Percentiles rank a stretch among this genome's conserved stretches.
These are phyloP conservation scores for Phaeosphaeriaceae sp. DNA, from an alignment of 2,329 filamentous ascomycete genomes.

Conservation along the genomic window DNA sequence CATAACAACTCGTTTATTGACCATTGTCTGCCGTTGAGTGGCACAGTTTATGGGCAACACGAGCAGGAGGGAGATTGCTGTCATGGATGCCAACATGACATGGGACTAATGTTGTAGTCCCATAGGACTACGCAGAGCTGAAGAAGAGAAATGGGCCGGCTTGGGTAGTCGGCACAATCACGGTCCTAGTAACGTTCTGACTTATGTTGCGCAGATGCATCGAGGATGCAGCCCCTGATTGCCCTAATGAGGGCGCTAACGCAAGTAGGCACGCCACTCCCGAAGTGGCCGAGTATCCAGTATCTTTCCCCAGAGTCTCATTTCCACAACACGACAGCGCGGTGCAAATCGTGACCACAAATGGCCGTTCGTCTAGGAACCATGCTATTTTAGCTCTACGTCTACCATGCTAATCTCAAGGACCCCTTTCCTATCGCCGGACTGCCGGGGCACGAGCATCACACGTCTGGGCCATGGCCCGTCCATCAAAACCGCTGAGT, in stretches of 20 bases:
- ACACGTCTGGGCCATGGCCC: constrained; percentile 27
- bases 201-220: constrained; percentile 14
- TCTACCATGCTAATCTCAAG: constrained; percentile 34
- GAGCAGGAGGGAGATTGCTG: constrained; percentile 3
- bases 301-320: constrained; percentile 37
- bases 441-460: constrained; percentile 15
- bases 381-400: constrained; percentile 33
- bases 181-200: constrained; percentile 16
- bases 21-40: constrained; percentile 2
- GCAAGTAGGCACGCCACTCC: constrained; percentile 8
- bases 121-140: neutral
- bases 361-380: constrained; percentile 27
- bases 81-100: neutral
- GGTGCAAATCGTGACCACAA: constrained; percentile 32
- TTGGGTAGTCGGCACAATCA: constrained; percentile 7
- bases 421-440: constrained; percentile 42
- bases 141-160: constrained; percentile 4
- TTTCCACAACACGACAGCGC: constrained; percentile 30
- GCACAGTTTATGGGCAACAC: constrained; percentile 3
- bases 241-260: constrained; percentile 6
- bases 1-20: constrained; percentile 9
- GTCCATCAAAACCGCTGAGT: constrained; percentile 38
- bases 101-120: neutral
- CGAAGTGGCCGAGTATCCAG: constrained; percentile 1
- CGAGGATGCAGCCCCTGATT: constrained; percentile 12